These are phyloP conservation scores for Podila clonocystis DNA, from an alignment of 192 early-diverging fungal genomes.

Conservation along the genomic window DNA sequence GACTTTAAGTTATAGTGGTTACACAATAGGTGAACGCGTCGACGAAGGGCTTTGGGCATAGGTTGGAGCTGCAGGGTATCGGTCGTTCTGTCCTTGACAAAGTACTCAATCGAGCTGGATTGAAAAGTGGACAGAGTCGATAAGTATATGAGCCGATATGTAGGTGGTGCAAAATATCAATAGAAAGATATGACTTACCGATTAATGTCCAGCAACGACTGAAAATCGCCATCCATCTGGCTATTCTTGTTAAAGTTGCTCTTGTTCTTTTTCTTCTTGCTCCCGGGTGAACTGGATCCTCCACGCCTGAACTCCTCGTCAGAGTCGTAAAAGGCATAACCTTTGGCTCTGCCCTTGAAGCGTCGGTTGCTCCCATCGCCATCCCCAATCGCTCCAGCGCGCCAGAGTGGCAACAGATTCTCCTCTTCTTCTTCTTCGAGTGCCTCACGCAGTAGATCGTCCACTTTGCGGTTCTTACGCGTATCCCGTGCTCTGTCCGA, in stretches of 20 bases:
- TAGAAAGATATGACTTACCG: constrained; percentile 5
- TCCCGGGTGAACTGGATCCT: constrained; percentile 1
- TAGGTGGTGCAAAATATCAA: too few species aligned
- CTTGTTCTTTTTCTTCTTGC: constrained; percentile 28
- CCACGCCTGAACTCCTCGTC: constrained; percentile 32
- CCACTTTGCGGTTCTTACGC: constrained; percentile 30
- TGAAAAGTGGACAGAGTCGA: not conserved
- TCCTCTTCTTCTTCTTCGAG: constrained; percentile 1
- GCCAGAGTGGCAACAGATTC: constrained; percentile 42
- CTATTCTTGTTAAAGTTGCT: constrained; percentile 31
- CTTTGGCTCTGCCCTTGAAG: constrained; percentile 37
- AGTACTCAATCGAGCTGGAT: constrained; percentile 33
- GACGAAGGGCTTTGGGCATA: constrained; percentile 54
- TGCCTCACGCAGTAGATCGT: constrained; percentile 37
- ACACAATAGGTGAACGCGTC: constrained; percentile 56
- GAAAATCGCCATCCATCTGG: constrained; percentile 31
- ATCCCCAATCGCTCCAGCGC: constrained; percentile 27
- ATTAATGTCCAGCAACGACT: constrained; percentile 33
- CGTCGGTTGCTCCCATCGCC: constrained; percentile 33
- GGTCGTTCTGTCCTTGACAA: constrained; percentile 27
- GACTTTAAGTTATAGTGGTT: constrained; percentile 58
- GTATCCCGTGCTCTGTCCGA: constrained; percentile 19
- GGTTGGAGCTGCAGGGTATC: constrained; percentile 55
- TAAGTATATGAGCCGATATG: not conserved
- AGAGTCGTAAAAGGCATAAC: constrained; percentile 37